Evolutionary conservation across 208 protist genomes (phyloP), one percentile per base, ranked within the genome.

Genomic region (Phytomonas francai): DNA sequence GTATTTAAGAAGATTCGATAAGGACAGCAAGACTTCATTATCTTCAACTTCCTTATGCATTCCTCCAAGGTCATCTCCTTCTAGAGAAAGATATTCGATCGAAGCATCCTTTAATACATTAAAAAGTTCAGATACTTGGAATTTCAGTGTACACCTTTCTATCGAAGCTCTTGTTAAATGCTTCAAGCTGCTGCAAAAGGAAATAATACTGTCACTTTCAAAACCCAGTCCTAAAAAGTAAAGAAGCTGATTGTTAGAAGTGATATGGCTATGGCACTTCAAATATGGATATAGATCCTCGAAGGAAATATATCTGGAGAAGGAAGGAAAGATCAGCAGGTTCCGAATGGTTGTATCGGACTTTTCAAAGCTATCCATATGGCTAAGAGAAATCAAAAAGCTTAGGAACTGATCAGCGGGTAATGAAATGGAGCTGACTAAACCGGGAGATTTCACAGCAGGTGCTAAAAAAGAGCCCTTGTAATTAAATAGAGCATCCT

Each of bases 1-100:
- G 58, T 78, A 32, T 67, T 84, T 83, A n/a, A 92, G 36, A 57
- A 80, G 76, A 11, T 85, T 75, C 0, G 75, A 67, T 49, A 94
- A 65, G 1, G 77, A 58, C 11, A 70, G 25, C 14, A 79, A 56
- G 32, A 76, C 60, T n/a, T 78, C 76, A 27, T 74, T 76, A 11
- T 56, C 57, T n/a, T 73, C 64, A 14, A 65, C 56, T 9, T 79
- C 76, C 12, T 78, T 68, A n/a, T 64, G 60, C 32, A 36, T 16
- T 28, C 77, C 56, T 7, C 88, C 88, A 25, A 88, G 25, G 51
- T 83, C 75, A 63, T 90, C 85, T 9, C 77, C 73, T 7, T 84
- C 80, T 27, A 94, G 30, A 33, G 74, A 71, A n/a, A 91, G 29
- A 39, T 73, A 42, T 14, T 68, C 32, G 8, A 88, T 45, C 14